These are phyloP conservation scores for Aeschynomene evenia DNA, from an alignment of 306 rosid genomes.

Conservation along the genomic window DNA sequence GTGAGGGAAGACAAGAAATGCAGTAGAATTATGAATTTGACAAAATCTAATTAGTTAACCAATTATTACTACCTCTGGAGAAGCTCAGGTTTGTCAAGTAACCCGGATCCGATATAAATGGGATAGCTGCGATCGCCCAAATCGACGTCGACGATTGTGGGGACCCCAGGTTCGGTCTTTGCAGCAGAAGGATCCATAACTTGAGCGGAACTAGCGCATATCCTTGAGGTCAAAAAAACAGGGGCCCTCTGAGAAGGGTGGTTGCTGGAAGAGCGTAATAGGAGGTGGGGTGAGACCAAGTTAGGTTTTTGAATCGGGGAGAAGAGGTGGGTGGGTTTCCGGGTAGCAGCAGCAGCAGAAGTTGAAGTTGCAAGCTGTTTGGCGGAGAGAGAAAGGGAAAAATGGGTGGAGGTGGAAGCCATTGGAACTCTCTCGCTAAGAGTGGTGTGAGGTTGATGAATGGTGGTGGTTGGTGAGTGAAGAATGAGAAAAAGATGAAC, in stretches of 20 bases:
- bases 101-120: slow-evolving; percentile 84
- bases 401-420: slow-evolving; percentile 52
- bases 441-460: slow-evolving; percentile 23
- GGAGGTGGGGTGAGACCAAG: slow-evolving; percentile 31
- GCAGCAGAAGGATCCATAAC: slow-evolving; percentile 61
- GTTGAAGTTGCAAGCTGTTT: slow-evolving; percentile 23
- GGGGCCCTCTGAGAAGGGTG: slow-evolving; percentile 17
- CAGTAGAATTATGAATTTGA: not conserved
- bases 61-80: slow-evolving; percentile 58
- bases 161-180: slow-evolving; percentile 32
- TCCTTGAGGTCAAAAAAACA: slow-evolving; percentile 32
- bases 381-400: slow-evolving; percentile 48
- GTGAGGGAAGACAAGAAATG: not conserved
- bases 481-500: no score
- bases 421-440: no score
- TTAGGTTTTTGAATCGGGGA: slow-evolving; percentile 31
- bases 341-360: not conserved
- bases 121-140: slow-evolving; percentile 94
- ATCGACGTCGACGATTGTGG: slow-evolving; percentile 68
- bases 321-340: slow-evolving; percentile 32
- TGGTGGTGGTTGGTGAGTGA: slow-evolving; percentile 38
- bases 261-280: slow-evolving; percentile 11
- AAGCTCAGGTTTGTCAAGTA: slow-evolving; percentile 67
- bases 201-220: slow-evolving; percentile 59
- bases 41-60: not conserved